Base-by-base conservation (phyloP, 2,329 filamentous ascomycete genomes). In the Xylariaceae sp. region DNA sequence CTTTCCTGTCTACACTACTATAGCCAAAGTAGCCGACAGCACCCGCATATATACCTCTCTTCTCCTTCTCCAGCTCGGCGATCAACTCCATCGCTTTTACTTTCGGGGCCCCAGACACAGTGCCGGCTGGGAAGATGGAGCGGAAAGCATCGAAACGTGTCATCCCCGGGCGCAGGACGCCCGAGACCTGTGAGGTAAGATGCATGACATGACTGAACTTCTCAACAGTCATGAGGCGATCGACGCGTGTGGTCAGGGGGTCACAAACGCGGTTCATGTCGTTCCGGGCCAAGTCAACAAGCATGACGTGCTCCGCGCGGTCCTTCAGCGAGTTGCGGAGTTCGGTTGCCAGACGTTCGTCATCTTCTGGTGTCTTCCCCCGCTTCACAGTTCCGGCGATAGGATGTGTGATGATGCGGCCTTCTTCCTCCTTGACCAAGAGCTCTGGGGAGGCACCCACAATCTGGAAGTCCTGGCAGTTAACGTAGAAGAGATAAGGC, bases 11-110 rank as follows among this genome's bases (percentile, higher is more conserved):
- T 42, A 93, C 81, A 47, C 81, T 82, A 55, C 85, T 84, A 66
- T 96, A 97, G 10, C 93, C 93, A 71, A 97, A 99, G 74, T 97
- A 99, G 2, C 94, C 94, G 0, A 97, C 93, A 0, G 94, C 94
- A 28, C 94, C 94, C 9, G 94, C 94, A 67, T 99, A 99, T 38
- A 97, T 84, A 39, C 94, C 93, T 49, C 94, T 81, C 78, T 97
- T 97, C 79, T 99, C 94, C 59, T 82, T 77, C 74, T 99, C 94
- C 43, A 97, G 75, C 74, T 97, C 93, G 43, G 89, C 91, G 64
- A 99, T 99, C 56, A 99, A 78, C 73, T 97, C 89, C 94, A 99
- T 99, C 2, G 94, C 94, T 57, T 87, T 84, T 50, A 99, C 91
- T 75, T 99, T 99, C 52, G 94, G 94, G 4, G 94, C 93, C 5